phyloP scores from a whole-genome alignment of 169 alveolate genomes.

The Theileria orientalis region DNA sequence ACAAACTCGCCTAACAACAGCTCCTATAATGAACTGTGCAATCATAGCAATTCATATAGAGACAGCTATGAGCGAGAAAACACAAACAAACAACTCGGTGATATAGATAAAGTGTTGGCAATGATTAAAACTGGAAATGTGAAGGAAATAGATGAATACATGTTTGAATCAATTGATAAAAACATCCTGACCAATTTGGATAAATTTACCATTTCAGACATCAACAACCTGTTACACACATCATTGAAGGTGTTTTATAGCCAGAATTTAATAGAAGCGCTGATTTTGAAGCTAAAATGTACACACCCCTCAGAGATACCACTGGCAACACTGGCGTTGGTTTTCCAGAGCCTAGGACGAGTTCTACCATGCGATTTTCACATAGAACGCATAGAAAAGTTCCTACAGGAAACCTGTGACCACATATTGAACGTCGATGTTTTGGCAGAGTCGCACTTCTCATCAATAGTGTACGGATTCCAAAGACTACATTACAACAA shows the following conservation, averaged over 20 bases:
- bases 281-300: slow-evolving; percentile 25
- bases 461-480: slow-evolving; percentile 46
- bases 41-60: no score
- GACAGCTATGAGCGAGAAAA: no score
- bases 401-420: slow-evolving; percentile 28
- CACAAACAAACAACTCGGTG: no score
- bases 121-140: slow-evolving; percentile 17
- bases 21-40: no score
- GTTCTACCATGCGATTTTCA: slow-evolving; percentile 33
- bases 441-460: slow-evolving; percentile 30
- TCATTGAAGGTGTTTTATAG: slow-evolving; percentile 38
- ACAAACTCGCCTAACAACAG: no score
- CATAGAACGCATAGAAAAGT: background rate
- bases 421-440: slow-evolving; percentile 13
- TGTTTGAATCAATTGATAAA: slow-evolving; percentile 35
- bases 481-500: slow-evolving; percentile 55
- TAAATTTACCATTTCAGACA: slow-evolving; percentile 15
- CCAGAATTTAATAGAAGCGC: slow-evolving; percentile 54
- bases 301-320: slow-evolving; percentile 20
- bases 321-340: slow-evolving; percentile 30
- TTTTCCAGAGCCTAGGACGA: slow-evolving; percentile 49
- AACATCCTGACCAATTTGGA: background rate
- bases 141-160: slow-evolving; percentile 40
- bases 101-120: background rate
- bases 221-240: slow-evolving; percentile 40